Percentiles rank a stretch among this genome's conserved stretches.
Conservation (phyloP, 208 protist species). For the Leishmania tarentolae region DNA sequence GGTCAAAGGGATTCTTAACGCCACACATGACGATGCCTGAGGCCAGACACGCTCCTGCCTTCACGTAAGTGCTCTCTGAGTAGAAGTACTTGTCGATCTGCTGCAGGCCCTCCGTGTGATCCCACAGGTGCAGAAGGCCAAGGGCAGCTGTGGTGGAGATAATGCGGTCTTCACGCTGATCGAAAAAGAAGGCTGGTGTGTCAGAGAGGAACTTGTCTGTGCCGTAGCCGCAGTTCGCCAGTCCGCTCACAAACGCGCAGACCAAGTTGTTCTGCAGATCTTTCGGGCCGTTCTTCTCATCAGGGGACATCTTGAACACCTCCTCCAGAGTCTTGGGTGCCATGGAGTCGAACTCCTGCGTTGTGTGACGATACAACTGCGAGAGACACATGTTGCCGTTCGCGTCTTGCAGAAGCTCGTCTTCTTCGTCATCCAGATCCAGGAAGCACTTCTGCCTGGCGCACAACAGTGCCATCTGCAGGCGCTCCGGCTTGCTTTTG, state of each 20-base stretch:
- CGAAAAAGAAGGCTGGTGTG: constrained; percentile 92
- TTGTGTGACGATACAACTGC: constrained; percentile 95
- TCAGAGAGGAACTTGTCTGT: constrained; percentile 97
- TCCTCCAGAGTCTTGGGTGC: constrained; percentile 98
- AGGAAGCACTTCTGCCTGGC: constrained; percentile 88
- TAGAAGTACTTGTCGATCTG: constrained; percentile 97
- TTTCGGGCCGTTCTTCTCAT: constrained; percentile 37
- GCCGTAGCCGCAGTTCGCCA: constrained; percentile 96
- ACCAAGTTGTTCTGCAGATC: constrained; percentile 96
- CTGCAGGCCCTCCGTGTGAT: constrained; percentile 96
- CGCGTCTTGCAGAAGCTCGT: constrained; percentile 88
- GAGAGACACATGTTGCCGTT: constrained; percentile 96
- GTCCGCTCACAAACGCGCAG: constrained; percentile 96
- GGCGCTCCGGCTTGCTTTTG: constrained; percentile 47
- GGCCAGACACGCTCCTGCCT: constrained; percentile 96
- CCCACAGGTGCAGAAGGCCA: constrained; percentile 98
- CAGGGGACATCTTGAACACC: constrained; percentile 94
- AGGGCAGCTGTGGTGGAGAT: constrained; percentile 96
- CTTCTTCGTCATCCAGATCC: constrained; percentile 85
- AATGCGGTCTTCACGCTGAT: constrained; percentile 97
- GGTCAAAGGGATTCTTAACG: constrained; percentile 92
- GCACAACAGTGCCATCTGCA: constrained; percentile 96
- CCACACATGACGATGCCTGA: constrained; percentile 90
- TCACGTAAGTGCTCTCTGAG: constrained; percentile 95
- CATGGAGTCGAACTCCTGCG: constrained; percentile 94